Base-by-base conservation (phyloP, 495 filamentous ascomycete species). In the Aspergillus panamensis region DNA sequence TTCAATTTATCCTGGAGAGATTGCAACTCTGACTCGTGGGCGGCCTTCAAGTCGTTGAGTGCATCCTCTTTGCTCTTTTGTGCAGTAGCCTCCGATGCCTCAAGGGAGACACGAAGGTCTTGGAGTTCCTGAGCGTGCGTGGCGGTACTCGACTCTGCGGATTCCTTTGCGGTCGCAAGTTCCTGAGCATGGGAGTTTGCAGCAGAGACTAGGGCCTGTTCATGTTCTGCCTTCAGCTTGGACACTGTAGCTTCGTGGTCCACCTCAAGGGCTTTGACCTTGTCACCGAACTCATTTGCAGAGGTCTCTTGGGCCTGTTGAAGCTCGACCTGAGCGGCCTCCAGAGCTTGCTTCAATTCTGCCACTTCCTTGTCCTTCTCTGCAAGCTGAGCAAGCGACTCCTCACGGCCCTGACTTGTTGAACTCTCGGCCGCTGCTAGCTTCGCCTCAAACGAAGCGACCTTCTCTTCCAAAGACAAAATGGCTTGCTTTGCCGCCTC, bases 71-170 rank as follows among this genome's bases (percentile, higher is more conserved):
- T 58, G 21, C 58, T 70, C 25, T 69, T 67, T 45, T 71, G 59
- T 13, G 71, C 67, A n/a, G 72, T 64, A 29, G 62, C 60, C 32
- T 71, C 67, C 25, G 73, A 63, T 8, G 66, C 60, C 37, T 80
- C 73, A 14, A 80, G 62, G 69, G 20, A 80, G 68, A 39, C 64
- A 45, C 74, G 70, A 19, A 81, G 62, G 48, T 77, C 64, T 42
- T 76, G 69, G 20, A 81, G 62, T 51, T 79, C 61, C 45, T 75
- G 62, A 8, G 68, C 61, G 48, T 79, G 69, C 14, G 69, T 67
- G 14, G 62, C 56, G 21, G 66, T 65, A 33, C 62, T 63, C 1
- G 70, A 69, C 51, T 77, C 74, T 0, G 66, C 67, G 3, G 70
- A 63, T 40, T 73, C 65, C 37, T 67, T 72, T 33, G 71, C 72